Evolutionary conservation across 164 flowering plant species (phyloP).

Genomic region (Aristolochia californica): DNA sequence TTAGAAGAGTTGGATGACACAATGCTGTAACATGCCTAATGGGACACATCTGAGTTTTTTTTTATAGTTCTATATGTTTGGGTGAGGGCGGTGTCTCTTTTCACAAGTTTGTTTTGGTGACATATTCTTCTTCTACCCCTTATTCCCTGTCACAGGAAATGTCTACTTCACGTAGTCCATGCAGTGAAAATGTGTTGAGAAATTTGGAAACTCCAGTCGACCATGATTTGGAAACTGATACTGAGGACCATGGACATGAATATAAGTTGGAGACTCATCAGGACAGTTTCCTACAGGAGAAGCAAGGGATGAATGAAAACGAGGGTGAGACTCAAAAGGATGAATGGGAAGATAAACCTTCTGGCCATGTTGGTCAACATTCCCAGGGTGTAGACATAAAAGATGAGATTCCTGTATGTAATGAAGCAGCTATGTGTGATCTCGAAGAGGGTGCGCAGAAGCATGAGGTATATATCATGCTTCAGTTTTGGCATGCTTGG

Average conservation of each 20-base stretch:
- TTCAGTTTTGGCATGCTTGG: neutral
- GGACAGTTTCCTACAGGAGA: conserved; percentile 16
- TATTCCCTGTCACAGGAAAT: conserved; percentile 28
- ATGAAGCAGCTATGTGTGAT: neutral
- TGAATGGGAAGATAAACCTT: neutral
- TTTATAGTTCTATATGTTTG: neutral
- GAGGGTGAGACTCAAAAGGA: neutral
- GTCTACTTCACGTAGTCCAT: conserved; percentile 38
- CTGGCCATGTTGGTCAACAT: neutral
- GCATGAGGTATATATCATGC: neutral
- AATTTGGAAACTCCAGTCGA: conserved; percentile 43
- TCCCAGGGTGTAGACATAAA: neutral
- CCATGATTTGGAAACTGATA: conserved; percentile 39
- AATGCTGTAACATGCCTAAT: neutral
- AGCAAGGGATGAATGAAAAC: conserved; percentile 22
- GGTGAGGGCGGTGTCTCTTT: neutral
- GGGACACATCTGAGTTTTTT: neutral
- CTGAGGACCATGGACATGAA: conserved; percentile 37
- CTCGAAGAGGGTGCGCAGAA: neutral
- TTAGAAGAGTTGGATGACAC: neutral
- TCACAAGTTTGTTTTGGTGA: neutral
- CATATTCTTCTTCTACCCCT: neutral
- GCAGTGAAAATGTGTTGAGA: conserved; percentile 51
- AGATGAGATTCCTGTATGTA: neutral
- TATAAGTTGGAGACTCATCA: conserved; percentile 21